Evolutionary conservation across 106 monocot genomes (phyloP), one percentile per base, ranked within the genome.

Genomic region (Acorus gramineus): DNA sequence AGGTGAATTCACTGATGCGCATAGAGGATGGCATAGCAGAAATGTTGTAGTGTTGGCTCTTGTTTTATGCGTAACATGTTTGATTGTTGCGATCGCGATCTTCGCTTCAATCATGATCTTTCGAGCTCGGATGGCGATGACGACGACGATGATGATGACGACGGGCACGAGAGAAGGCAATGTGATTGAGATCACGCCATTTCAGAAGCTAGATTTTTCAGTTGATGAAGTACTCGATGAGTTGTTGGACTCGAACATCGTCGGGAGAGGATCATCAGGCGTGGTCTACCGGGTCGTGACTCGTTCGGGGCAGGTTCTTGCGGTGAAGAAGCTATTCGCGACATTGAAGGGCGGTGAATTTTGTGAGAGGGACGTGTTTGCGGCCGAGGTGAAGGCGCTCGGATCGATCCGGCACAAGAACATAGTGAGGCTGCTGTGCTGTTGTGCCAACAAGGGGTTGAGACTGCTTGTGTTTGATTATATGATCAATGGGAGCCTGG

Each of bases 371-470:
- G 75, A 76, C 11, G 50, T 14, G 44, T 76, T 76, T 44, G 52
- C 42, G 42, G 63, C 50, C 3, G 76, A 76, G 42, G 69, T 76
- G 44, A 60, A 55, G 11, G 65, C 52, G 56, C 69, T 69, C 9
- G 47, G 69, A 2, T 69, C 69, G 0, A 64, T 76, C 48, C 69
- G 68, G 11, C 75, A 75, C 48, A 75, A 75, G 49, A 75, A 75
- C 47, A 62, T 75, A 54, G 11, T 75, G 47, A 76, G 69, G 58
- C 69, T 76, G 44, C 58, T 69, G 10, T 69, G 63, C 3, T 76
- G 52, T 59, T 69, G 69, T 52, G 44, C 44, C 2, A 69, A 63
- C 6, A 57, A 64, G 11, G 46, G 44, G 6, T n/a, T 45, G 46
- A 50, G 49, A 14, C 42, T 76, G 43, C 70, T 76, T 4, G 11